Evolutionary conservation across 257 asterid genomes (phyloP).

Genomic region (Scutellaria minor): DNA sequence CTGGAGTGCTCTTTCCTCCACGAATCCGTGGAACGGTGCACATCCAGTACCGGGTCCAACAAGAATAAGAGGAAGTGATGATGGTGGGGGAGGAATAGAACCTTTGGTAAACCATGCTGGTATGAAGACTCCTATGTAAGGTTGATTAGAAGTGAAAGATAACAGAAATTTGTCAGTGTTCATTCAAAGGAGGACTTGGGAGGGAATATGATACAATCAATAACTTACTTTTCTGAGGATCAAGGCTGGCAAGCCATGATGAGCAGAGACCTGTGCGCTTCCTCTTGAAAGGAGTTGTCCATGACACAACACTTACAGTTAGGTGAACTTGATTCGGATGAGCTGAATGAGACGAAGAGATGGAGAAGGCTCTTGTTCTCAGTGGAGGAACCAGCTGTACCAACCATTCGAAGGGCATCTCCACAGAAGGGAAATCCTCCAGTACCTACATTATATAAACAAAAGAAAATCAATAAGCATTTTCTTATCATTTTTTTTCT

Average conservation of each 20-base stretch:
- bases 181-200: background rate
- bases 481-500: constrained; percentile 9
- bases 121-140: constrained; percentile 60
- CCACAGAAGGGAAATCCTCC: constrained; percentile 91
- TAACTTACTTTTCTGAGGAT: constrained; percentile 70
- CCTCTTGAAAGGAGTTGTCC: constrained; percentile 96
- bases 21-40: constrained; percentile 90
- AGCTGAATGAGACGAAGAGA: constrained; percentile 75
- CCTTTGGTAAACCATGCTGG: constrained; percentile 90
- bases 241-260: constrained; percentile 86
- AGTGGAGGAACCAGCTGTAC: constrained; percentile 89
- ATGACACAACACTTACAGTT: constrained; percentile 77
- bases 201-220: background rate
- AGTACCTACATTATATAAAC: constrained; percentile 61
- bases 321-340: constrained; percentile 92
- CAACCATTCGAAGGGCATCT: constrained; percentile 94
- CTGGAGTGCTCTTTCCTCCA: constrained; percentile 84
- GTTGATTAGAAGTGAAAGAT: constrained; percentile 8
- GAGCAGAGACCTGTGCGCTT: constrained; percentile 89
- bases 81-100: constrained; percentile 79
- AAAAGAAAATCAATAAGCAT: constrained; percentile 20
- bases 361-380: constrained; percentile 85
- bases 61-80: constrained; percentile 84
- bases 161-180: background rate
- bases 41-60: constrained; percentile 99